A percentile compares a stretch with the other conserved stretches of the same genome.
Conservation (phyloP, 768 basidiomycete species). For the Kwoniella heveanensis region DNA sequence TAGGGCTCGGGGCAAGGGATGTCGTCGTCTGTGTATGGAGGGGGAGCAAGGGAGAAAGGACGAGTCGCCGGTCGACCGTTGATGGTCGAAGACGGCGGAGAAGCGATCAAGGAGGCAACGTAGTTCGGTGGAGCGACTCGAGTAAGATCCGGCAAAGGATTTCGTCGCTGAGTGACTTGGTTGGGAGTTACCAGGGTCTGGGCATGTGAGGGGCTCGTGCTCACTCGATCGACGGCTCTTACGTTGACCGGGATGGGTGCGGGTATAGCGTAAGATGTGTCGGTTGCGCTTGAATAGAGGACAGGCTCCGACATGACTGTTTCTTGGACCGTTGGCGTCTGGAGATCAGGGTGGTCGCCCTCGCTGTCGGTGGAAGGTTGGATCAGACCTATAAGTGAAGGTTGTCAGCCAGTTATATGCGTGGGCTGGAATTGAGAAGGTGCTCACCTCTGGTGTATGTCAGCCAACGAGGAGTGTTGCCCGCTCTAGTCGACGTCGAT, state of each 20-base stretch:
- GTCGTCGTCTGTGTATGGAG: constrained; percentile 34
- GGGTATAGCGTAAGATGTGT: too few species aligned
- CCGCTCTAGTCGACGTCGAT: background rate
- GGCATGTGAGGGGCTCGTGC: background rate
- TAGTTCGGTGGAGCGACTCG: constrained; percentile 7
- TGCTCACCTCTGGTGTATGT: constrained; percentile 5
- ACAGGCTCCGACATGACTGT: too few species aligned
- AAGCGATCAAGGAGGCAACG: constrained; percentile 12
- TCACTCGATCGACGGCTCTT: too few species aligned
- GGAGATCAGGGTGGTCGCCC: background rate
- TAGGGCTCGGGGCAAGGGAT: constrained; percentile 43
- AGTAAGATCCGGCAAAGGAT: constrained; percentile 14
- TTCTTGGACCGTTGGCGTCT: background rate
- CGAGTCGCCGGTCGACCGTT: constrained; percentile 26
- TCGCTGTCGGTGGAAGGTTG: background rate
- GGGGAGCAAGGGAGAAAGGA: constrained; percentile 33
- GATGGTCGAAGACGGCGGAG: background rate
- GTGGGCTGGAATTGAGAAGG: too few species aligned
- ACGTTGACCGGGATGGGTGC: too few species aligned
- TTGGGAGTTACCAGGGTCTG: background rate
- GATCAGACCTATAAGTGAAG: background rate
- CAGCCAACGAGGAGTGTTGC: background rate
- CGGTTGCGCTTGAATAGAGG: too few species aligned
- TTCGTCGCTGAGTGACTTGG: background rate
- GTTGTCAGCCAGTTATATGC: too few species aligned